Conservation (phyloP, 1,284 basidiomycete species). For the Exobasidium cylindrosporum region DNA sequence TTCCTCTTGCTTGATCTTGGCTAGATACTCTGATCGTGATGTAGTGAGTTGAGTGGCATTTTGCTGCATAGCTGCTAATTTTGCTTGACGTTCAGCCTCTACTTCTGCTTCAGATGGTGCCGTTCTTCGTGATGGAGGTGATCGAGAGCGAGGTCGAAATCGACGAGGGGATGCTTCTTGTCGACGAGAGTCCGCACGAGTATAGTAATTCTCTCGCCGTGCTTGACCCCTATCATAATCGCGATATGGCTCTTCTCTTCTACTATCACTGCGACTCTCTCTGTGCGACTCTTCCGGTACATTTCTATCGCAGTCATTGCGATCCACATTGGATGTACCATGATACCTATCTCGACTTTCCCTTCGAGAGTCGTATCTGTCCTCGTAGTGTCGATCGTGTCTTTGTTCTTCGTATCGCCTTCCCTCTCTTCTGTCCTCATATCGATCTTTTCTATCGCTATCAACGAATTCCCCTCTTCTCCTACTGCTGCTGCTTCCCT, state of each 20-base stretch:
- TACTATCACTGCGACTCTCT: slow-evolving; percentile 14
- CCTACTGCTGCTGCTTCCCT: neutral
- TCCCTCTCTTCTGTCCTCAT: slow-evolving; percentile 13
- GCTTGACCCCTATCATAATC: slow-evolving; percentile 15
- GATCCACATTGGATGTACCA: slow-evolving; percentile 13
- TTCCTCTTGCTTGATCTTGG: slow-evolving; percentile 37
- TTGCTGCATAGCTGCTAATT: slow-evolving; percentile 78
- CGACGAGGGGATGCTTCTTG: neutral
- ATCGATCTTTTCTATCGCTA: slow-evolving; percentile 40
- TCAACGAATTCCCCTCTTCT: slow-evolving; percentile 33
- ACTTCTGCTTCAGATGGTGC: slow-evolving; percentile 19
- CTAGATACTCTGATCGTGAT: slow-evolving; percentile 60
- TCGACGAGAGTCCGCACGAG: neutral
- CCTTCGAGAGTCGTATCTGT: slow-evolving; percentile 31
- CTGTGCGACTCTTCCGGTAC: neutral
- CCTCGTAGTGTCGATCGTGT: slow-evolving; percentile 14
- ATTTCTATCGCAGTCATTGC: slow-evolving; percentile 14
- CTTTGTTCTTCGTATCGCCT: slow-evolving; percentile 13
- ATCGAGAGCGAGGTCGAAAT: slow-evolving; percentile 2
- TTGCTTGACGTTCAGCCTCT: slow-evolving; percentile 70
- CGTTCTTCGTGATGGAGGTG: neutral
- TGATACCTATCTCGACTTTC: slow-evolving; percentile 24
- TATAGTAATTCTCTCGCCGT: neutral
- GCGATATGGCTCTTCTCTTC: neutral
- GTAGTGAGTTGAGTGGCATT: slow-evolving; percentile 67